Conservation (phyloP, 2,329 filamentous ascomycete species). For the Acephala macrosclerotiorum region DNA sequence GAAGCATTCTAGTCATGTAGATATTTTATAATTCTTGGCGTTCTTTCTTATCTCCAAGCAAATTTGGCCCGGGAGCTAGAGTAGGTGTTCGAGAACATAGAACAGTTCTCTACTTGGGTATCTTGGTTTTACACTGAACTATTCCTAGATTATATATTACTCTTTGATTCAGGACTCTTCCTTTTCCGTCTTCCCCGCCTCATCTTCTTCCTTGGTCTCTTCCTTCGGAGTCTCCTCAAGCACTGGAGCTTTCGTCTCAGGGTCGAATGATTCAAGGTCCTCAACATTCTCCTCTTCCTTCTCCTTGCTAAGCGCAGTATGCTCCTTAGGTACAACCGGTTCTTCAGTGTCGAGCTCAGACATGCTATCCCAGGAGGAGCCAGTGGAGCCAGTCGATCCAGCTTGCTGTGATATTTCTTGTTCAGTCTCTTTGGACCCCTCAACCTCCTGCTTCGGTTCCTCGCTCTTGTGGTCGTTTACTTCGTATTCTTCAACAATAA, state of each 20-base stretch:
- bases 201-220: constrained; percentile 10
- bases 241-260: constrained; percentile 13
- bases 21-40: too few species aligned
- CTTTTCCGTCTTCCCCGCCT: constrained; percentile 17
- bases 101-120: constrained; percentile 11
- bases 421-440: constrained; percentile 1
- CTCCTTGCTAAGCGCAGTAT: constrained; percentile 14
- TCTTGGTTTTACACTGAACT: constrained; percentile 2
- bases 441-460: constrained; percentile 28
- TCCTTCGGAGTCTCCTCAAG: constrained; percentile 12
- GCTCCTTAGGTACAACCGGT: neutral
- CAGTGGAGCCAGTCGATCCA: constrained; percentile 23
- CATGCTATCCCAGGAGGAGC: constrained; percentile 30
- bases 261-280: neutral
- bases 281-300: constrained; percentile 9
- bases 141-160: neutral
- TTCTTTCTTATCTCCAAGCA: too few species aligned
- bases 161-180: constrained; percentile 16
- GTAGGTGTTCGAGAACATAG: too few species aligned
- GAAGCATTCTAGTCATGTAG: too few species aligned
- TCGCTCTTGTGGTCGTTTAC: constrained; percentile 33
- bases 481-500: constrained; percentile 43
- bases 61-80: too few species aligned
- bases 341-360: constrained; percentile 29
- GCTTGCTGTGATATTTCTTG: constrained; percentile 11